A percentile compares a stretch with the other conserved stretches of the same genome.
These are phyloP conservation scores for Fusarium bactridioides DNA, from an alignment of 2,329 filamentous ascomycete species.

Conservation along the genomic window DNA sequence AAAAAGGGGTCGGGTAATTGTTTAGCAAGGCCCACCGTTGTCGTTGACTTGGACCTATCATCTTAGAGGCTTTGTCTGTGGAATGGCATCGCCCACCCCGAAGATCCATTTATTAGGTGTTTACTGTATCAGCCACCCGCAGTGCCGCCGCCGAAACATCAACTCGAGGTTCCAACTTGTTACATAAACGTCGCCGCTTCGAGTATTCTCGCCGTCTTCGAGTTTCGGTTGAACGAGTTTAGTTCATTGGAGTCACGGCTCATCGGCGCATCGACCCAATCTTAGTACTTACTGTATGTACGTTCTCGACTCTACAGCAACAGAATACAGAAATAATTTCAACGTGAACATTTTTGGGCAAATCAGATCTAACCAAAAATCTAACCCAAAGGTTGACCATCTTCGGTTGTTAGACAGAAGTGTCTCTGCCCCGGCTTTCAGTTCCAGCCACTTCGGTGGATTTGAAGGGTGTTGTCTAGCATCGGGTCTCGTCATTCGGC, in stretches of 20 bases:
- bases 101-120: constrained; percentile 14
- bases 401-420: constrained; percentile 2
- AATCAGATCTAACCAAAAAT: background rate
- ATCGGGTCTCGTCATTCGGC: constrained; percentile 28
- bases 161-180: constrained; percentile 8
- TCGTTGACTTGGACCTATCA: constrained; percentile 14
- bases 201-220: constrained; percentile 17
- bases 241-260: constrained; percentile 1
- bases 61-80: constrained; percentile 16
- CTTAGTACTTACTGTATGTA: background rate
- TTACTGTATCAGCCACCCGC: constrained; percentile 21
- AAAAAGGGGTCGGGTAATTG: constrained; percentile 11
- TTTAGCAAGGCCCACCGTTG: constrained; percentile 20
- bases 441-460: constrained; percentile 15
- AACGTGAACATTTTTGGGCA: constrained; percentile 5
- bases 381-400: background rate
- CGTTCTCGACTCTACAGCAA: background rate
- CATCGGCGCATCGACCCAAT: constrained; percentile 8
- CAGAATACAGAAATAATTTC: background rate
- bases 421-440: constrained; percentile 8
- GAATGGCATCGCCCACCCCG: constrained; percentile 37
- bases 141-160: constrained; percentile 16
- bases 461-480: constrained; percentile 20
- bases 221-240: constrained; percentile 1
- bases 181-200: constrained; percentile 33